phyloP scores from a whole-genome alignment of 192 early-diverging fungal species.

The Entomortierella beljakovae region DNA sequence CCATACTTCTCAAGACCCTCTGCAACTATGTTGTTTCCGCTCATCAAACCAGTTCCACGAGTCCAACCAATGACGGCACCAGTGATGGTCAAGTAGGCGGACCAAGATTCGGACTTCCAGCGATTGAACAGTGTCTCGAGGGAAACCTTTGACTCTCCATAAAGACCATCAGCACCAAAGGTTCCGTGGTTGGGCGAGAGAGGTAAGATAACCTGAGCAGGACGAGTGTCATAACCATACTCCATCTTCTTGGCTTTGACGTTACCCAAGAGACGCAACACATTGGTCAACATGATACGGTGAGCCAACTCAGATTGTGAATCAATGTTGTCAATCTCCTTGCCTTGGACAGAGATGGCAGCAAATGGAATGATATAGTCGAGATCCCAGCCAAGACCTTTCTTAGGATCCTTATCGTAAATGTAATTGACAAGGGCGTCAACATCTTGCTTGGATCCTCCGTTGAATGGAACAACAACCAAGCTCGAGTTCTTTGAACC shows the following conservation, averaged over 20 bases:
- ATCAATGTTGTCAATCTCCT: conserved; percentile 87
- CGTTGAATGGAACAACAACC: conserved; percentile 95
- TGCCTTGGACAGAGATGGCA: conserved; percentile 90
- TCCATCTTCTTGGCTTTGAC: conserved; percentile 87
- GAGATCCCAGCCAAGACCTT: conserved; percentile 92
- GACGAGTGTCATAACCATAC: conserved; percentile 83
- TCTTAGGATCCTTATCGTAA: conserved; percentile 77
- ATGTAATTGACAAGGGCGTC: conserved; percentile 88
- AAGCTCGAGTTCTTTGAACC: conserved; percentile 90
- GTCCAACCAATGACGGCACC: conserved; percentile 99
- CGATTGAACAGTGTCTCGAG: conserved; percentile 93
- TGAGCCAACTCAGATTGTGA: conserved; percentile 92
- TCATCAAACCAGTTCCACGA: conserved; percentile 96
- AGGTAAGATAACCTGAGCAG: conserved; percentile 89
- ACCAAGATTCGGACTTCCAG: conserved; percentile 93
- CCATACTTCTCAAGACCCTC: conserved; percentile 89
- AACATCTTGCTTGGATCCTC: conserved; percentile 88
- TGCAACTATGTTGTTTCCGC: conserved; percentile 88
- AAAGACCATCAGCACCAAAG: conserved; percentile 93
- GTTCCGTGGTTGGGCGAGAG: conserved; percentile 97
- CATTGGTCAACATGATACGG: conserved; percentile 94
- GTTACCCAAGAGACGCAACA: conserved; percentile 86
- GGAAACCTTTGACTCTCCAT: conserved; percentile 93
- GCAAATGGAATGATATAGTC: conserved; percentile 97
- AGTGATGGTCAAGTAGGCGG: conserved; percentile 84